Conservation (phyloP, 768 basidiomycete genomes). For the Sutorius australiensis region DNA sequence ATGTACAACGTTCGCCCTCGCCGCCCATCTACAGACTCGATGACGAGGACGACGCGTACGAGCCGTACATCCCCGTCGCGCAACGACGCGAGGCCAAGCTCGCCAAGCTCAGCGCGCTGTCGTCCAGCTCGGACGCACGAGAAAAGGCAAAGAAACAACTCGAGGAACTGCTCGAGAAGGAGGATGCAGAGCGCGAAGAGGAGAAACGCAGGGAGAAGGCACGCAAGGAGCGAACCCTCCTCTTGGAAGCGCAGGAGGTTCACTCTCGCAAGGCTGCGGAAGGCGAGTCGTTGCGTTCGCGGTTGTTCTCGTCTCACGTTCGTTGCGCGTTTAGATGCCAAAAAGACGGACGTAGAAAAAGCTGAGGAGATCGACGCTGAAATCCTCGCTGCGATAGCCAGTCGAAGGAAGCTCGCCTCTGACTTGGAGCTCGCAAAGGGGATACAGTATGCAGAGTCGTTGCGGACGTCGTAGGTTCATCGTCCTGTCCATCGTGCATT, state of each 20-base stretch:
- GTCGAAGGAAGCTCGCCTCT: conserved; percentile 85
- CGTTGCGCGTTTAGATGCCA: conserved; percentile 55
- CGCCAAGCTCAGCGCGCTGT: conserved; percentile 65
- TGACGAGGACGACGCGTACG: conserved; percentile 61
- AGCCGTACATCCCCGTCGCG: conserved; percentile 84
- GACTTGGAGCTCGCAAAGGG: conserved; percentile 93
- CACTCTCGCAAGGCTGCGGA: conserved; percentile 78
- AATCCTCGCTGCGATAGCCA: conserved; percentile 88
- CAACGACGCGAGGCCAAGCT: conserved; percentile 81
- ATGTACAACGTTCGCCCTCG: conserved; percentile 54
- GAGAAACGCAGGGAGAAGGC: conserved; percentile 70
- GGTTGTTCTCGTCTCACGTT: conserved; percentile 15
- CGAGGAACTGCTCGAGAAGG: conserved; percentile 58
- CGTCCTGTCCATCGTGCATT: background rate
- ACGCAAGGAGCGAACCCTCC: conserved; percentile 79
- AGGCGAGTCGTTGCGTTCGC: conserved; percentile 42
- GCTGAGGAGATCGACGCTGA: conserved; percentile 86
- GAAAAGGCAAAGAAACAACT: conserved; percentile 43
- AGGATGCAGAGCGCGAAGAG: conserved; percentile 77
- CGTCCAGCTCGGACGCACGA: conserved; percentile 48
- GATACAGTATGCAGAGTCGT: conserved; percentile 82
- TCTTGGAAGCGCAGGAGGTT: conserved; percentile 95
- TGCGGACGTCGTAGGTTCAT: conserved; percentile 70
- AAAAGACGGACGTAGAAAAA: conserved; percentile 84
- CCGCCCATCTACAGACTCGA: conserved; percentile 57